Evolutionary conservation across 2,329 filamentous ascomycete species (phyloP).

Genomic region (Macrophomina tecta): DNA sequence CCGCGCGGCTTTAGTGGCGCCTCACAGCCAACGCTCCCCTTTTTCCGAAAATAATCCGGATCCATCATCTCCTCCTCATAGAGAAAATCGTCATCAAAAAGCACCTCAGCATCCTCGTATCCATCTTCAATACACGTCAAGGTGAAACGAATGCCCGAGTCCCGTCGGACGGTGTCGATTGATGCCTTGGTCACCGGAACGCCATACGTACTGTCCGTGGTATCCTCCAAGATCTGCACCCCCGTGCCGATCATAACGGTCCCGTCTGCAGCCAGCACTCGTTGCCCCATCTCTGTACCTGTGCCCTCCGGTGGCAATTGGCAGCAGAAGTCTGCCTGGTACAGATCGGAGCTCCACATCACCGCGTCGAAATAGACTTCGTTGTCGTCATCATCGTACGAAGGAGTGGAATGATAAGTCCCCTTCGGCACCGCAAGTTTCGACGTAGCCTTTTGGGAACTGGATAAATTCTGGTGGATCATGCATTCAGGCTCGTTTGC

Average conservation of each 20-base stretch:
- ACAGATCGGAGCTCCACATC: background rate
- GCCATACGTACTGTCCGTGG: background rate
- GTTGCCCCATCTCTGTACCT: background rate
- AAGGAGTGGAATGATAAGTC: background rate
- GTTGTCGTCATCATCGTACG: background rate
- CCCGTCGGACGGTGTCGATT: background rate
- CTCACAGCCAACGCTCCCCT: background rate
- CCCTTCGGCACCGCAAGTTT: background rate
- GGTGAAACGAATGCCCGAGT: constrained; percentile 10
- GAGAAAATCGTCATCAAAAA: constrained; percentile 15
- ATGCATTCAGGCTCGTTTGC: background rate
- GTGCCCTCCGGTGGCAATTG: background rate
- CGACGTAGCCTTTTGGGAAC: background rate
- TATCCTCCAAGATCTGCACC: constrained; percentile 1
- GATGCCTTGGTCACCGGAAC: background rate
- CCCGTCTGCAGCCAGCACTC: background rate
- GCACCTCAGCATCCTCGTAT: background rate
- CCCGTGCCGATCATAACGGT: background rate
- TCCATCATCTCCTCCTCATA: constrained; percentile 17
- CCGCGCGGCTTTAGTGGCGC: background rate
- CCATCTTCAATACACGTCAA: constrained; percentile 15
- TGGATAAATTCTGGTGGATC: background rate
- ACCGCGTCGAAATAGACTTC: background rate
- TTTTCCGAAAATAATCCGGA: constrained; percentile 12
- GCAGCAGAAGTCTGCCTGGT: background rate